phyloP scores from a whole-genome alignment of 495 filamentous ascomycete genomes.

The Neurospora africana region DNA sequence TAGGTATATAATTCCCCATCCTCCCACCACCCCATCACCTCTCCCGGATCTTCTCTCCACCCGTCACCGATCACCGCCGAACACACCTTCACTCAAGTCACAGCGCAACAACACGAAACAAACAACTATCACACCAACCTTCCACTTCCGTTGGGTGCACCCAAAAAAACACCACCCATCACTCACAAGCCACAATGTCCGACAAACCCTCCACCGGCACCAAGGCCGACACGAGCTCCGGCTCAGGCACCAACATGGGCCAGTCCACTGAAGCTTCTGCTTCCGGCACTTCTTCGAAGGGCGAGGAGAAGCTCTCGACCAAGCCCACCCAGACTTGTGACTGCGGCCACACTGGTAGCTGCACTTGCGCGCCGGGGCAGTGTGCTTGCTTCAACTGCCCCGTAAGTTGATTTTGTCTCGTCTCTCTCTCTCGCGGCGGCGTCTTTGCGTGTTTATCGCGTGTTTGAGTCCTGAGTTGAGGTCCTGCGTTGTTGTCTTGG shows the following conservation, averaged over 20 bases:
- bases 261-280: neutral
- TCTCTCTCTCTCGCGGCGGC: neutral
- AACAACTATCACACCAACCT: neutral
- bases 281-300: neutral
- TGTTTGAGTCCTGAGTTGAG: neutral
- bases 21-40: neutral
- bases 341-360: slow-evolving; percentile 7
- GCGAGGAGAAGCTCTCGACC: neutral
- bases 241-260: neutral
- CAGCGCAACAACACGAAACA: neutral
- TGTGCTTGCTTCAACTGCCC: slow-evolving; percentile 18
- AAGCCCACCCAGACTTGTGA: slow-evolving; percentile 1
- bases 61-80: neutral
- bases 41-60: neutral
- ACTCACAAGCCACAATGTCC: neutral
- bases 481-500: slow-evolving; percentile 1
- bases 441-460: neutral
- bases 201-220: neutral
- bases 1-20: neutral
- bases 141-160: neutral
- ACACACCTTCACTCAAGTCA: neutral
- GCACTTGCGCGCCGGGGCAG: slow-evolving; percentile 12
- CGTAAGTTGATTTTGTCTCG: neutral
- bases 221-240: neutral
- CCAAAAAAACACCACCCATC: neutral